A percentile compares a stretch with the other conserved stretches of the same genome.
Evolutionary conservation across 441 rosid genomes (phyloP).

Genomic region (Adansonia rubrostipa): DNA sequence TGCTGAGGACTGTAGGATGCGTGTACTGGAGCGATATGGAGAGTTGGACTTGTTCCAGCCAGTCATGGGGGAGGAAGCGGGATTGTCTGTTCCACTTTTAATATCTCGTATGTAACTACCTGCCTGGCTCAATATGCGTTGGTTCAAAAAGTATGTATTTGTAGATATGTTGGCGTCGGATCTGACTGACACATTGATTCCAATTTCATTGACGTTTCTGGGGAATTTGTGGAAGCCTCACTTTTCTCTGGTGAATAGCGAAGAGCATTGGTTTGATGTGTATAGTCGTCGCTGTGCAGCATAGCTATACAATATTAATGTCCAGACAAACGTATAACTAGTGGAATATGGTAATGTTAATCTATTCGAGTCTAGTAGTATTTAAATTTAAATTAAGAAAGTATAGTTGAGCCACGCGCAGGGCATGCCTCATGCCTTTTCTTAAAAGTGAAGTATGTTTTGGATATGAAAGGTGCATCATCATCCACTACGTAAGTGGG

Average conservation of each 20-base stretch:
- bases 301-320: not conserved
- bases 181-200: slow-evolving; percentile 23
- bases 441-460: not conserved
- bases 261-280: slow-evolving; percentile 19
- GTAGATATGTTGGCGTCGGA: slow-evolving; percentile 24
- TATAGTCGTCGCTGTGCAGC: not conserved
- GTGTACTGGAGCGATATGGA: slow-evolving; percentile 81
- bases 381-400: not conserved
- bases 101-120: slow-evolving; percentile 69
- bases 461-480: not conserved
- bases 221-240: slow-evolving; percentile 1
- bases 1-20: slow-evolving; percentile 94
- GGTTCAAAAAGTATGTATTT: not conserved
- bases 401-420: not conserved
- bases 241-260: not conserved
- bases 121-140: not conserved
- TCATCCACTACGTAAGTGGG: slow-evolving; percentile 17
- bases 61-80: slow-evolving; percentile 73
- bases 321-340: not conserved
- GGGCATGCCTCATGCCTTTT: not conserved
- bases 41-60: slow-evolving; percentile 81
- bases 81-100: slow-evolving; percentile 67
- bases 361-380: not conserved
- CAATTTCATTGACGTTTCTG: slow-evolving; percentile 13
- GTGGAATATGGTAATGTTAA: slow-evolving; percentile 8